Conservation (phyloP, 441 rosid species). For the Pelargonium cotyledonis region DNA sequence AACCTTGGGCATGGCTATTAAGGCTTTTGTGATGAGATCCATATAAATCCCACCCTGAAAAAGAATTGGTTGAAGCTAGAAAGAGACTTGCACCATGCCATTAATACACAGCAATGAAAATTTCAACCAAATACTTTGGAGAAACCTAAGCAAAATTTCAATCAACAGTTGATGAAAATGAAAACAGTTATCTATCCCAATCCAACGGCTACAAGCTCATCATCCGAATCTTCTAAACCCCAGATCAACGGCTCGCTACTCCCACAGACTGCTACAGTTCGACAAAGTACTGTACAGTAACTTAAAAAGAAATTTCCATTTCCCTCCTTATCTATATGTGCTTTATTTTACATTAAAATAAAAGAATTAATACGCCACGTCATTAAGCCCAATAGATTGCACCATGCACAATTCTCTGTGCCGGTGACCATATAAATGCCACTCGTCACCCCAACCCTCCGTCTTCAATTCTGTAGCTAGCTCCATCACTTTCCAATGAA, state of each 20-base stretch:
- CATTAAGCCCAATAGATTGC: not conserved
- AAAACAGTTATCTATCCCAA: not conserved
- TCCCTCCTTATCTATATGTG: too few species aligned
- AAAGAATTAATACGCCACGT: not conserved
- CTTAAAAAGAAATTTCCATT: not conserved
- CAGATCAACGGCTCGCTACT: not conserved
- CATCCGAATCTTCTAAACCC: not conserved
- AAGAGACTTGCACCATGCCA: not conserved
- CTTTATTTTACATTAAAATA: not conserved
- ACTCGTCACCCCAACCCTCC: not conserved
- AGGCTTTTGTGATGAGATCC: not conserved
- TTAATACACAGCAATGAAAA: not conserved
- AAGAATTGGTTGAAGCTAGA: not conserved
- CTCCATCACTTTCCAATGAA: slow-evolving; percentile 19
- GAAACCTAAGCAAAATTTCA: not conserved
- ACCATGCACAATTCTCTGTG: not conserved
- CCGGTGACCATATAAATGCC: slow-evolving; percentile 19
- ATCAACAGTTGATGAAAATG: not conserved
- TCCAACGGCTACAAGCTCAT: not conserved
- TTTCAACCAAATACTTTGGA: not conserved
- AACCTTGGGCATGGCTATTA: not conserved
- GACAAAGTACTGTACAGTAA: not conserved
- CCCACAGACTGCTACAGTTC: too few species aligned
- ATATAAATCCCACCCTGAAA: not conserved
- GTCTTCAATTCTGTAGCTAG: slow-evolving; percentile 6